Conservation (phyloP, 108 stramenopile genomes). For the Fragilaria crotonensis region DNA sequence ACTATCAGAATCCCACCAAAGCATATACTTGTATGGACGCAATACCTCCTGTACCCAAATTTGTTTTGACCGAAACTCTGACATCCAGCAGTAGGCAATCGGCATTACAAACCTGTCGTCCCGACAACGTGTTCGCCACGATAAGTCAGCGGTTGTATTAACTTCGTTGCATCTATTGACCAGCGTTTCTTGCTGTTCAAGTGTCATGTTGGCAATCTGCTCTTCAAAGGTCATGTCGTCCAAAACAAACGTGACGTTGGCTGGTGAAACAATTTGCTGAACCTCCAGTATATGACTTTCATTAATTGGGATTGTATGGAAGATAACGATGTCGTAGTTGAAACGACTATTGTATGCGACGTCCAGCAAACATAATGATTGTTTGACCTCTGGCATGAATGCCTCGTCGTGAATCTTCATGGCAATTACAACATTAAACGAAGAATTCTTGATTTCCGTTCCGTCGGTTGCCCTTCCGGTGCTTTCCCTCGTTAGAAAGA, state of each 20-base stretch:
- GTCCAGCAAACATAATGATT: constrained; percentile 35
- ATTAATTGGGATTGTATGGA: constrained; percentile 18
- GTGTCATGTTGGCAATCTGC: constrained; percentile 16
- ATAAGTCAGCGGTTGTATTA: constrained; percentile 2
- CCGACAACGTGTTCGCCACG: constrained; percentile 19
- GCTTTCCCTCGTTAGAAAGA: too few relatives aligned
- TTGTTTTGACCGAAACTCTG: constrained; percentile 29
- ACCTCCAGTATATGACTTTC: constrained; percentile 9
- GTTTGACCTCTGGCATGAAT: constrained; percentile 11
- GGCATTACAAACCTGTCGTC: constrained; percentile 1
- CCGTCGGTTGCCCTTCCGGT: too few relatives aligned
- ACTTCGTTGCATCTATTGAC: constrained; percentile 21
- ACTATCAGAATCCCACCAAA: constrained; percentile 43
- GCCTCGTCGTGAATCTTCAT: constrained; percentile 36
- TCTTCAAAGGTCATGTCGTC: constrained; percentile 30
- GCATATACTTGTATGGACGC: constrained; percentile 27
- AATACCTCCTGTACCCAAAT: constrained; percentile 35
- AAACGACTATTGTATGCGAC: constrained; percentile 33
- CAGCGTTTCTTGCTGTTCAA: constrained; percentile 2
- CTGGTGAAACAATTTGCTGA: constrained; percentile 15
- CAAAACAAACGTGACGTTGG: constrained; percentile 26
- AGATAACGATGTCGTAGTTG: constrained; percentile 32
- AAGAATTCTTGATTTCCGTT: too few relatives aligned
- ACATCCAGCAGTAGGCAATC: constrained; percentile 28
- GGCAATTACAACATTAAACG: constrained; percentile 39